Conservation (phyloP, 805 yeast species). For the Debaryomyces prosopidis region DNA sequence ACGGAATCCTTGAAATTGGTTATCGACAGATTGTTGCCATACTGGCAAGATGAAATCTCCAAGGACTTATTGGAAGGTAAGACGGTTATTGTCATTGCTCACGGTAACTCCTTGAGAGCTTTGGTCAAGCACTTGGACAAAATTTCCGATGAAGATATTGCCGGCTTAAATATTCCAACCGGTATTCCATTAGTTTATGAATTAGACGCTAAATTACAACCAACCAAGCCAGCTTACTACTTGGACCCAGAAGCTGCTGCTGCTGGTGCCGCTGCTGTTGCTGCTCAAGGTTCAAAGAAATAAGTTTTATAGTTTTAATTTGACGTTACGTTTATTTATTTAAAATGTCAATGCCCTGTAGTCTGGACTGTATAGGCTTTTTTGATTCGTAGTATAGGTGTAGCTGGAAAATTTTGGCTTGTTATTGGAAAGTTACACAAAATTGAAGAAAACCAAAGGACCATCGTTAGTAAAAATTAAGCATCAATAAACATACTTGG, state of each 20-base stretch:
- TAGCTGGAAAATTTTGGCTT: no score
- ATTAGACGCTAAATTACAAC: constrained; percentile 82
- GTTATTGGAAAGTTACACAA: not conserved
- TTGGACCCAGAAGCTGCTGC: constrained; percentile 99
- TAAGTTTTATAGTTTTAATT: constrained; percentile 9
- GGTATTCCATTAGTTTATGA: constrained; percentile 98
- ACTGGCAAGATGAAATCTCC: constrained; percentile 93
- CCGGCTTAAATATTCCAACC: constrained; percentile 95
- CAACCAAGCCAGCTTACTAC: constrained; percentile 92
- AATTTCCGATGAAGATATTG: constrained; percentile 89
- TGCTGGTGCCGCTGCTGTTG: constrained; percentile 99
- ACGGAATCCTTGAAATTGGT: constrained; percentile 94
- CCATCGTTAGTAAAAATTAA: not conserved
- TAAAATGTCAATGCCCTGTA: not conserved
- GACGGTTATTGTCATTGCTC: constrained; percentile 93
- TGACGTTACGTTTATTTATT: no score
- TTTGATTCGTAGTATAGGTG: not conserved
- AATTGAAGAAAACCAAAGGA: not conserved
- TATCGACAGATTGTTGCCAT: constrained; percentile 94
- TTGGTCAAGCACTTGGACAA: constrained; percentile 93
- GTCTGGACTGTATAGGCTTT: not conserved
- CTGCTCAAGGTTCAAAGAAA: constrained; percentile 78
- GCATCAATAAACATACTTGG: not conserved
- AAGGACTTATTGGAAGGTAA: constrained; percentile 80
- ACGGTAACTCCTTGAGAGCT: constrained; percentile 98